Evolutionary conservation across 495 filamentous ascomycete genomes (phyloP), one percentile per base, ranked within the genome.

Genomic region (Filosporella fistucella): DNA sequence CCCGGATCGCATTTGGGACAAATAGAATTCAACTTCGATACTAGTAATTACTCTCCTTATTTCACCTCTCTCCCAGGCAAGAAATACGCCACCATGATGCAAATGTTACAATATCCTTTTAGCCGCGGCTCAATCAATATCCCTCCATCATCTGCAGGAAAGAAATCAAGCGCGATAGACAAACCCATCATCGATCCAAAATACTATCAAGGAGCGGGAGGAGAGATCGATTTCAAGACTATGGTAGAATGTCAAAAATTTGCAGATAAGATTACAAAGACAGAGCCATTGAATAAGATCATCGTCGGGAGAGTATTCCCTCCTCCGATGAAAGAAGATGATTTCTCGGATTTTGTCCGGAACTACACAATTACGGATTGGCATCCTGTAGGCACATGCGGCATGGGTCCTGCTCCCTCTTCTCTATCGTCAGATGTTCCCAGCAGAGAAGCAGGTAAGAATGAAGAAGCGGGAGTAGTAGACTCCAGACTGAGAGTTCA

Each of bases 401-500:
- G 62, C 2, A 44, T 56, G 24, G 39, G 39, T 6, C 33, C 33
- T 12, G n/a, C n/a, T n/a, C n/a, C n/a, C n/a, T n/a, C n/a, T n/a
- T n/a, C n/a, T n/a, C n/a, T 36, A 8, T 61, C 64, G 14, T 51
- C 71, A 23, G 60, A 40, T 29, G n/a, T n/a, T n/a, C n/a, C n/a
- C n/a, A n/a, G n/a, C n/a, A n/a, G n/a, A n/a, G n/a, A n/a, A n/a
- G 39, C 33, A 10, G 24, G 53, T 28, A 60, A 61, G 13, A 24
- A 16, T 20, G 17, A 10, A 13, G 12, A 14, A 10, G 23, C 17
- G 17, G 57, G 68, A 9, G 74, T 83, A 2, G 74, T 76, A 0
- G 77, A 75, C 51, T 66, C 71, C 11, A 62, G 69, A 26, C 54
- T 81, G 17, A 69, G 69, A 36, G 75, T 82, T 0, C 68, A 80